Base-by-base conservation (phyloP, 164 flowering plant genomes). In the Vitis rotundifolia region DNA sequence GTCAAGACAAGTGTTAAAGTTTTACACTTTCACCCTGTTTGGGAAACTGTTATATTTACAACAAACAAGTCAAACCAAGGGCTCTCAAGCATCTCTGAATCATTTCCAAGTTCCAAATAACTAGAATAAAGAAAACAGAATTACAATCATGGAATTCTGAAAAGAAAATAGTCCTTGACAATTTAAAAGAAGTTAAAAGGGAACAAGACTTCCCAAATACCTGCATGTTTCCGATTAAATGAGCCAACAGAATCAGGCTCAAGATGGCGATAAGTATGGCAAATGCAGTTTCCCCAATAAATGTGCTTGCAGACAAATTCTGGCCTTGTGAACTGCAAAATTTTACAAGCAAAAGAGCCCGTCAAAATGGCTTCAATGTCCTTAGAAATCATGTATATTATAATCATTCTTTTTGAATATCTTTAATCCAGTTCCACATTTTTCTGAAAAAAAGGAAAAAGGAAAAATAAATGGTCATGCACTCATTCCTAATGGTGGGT, bases 211-310 rank as follows among this genome's bases (percentile, higher is more conserved):
- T 59, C 55, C 44, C 29, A 37, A 14, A 11, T 79, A 87, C 91
- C 93, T 87, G 93, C 93, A 89, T 89, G 63, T 89, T 89, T 51
- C 93, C 93, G 49, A 89, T 87, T 55, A 89, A 83, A 75, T 81
- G 91, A 10, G 93, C 86, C 78, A 89, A 89, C 55, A 89, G 61
- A 76, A 89, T 90, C 47, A 89, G 84, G 67, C 91, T 90, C 68
- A 86, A 50, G 60, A 89, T 83, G 51, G 85, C 82, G 51, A 89
- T 86, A 47, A 87, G 79, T 49, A 86, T 83, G 31, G 88, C 87
- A 76, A 87, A 87, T 63, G 77, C 22, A 13, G 89, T 89, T 68
- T 87, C 93, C 31, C 87, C 83, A 26, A 86, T 71, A 66, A 72
- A 87, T 37, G 88, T 89, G 83, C 88, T 89, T 69, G 91, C 79